These are phyloP conservation scores for Plantago rigida DNA, from an alignment of 305 asterid genomes.

Conservation along the genomic window DNA sequence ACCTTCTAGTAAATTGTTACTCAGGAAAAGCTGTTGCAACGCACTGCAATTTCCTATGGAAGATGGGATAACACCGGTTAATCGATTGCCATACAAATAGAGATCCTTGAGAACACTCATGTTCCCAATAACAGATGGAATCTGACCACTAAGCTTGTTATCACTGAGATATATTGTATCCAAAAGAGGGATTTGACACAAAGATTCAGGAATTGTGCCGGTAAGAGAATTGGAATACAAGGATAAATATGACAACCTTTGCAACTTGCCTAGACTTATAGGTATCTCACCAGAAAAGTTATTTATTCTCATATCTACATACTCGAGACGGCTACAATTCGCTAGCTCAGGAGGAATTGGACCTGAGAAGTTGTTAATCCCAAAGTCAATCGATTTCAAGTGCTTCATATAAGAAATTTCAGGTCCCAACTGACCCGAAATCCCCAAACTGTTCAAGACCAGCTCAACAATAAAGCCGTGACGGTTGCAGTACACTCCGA, in stretches of 20 bases:
- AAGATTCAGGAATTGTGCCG: conserved; percentile 53
- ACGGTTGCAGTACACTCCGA: conserved; percentile 53
- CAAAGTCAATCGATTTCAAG: conserved; percentile 39
- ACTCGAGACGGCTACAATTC: conserved; percentile 42
- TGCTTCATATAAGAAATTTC: conserved; percentile 47
- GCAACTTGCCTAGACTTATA: conserved; percentile 48
- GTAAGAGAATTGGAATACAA: conserved; percentile 43
- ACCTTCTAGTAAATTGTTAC: conserved; percentile 46
- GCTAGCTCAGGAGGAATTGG: conserved; percentile 46
- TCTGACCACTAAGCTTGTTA: conserved; percentile 57
- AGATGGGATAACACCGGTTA: conserved; percentile 56
- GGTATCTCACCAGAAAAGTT: conserved; percentile 57
- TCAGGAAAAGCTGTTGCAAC: conserved; percentile 47
- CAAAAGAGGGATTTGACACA: conserved; percentile 47
- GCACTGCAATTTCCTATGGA: conserved; percentile 56
- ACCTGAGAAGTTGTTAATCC: conserved; percentile 45
- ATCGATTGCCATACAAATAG: conserved; percentile 38
- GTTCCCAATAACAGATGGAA: conserved; percentile 49
- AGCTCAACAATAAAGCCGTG: conserved; percentile 33
- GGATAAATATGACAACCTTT: conserved; percentile 34
- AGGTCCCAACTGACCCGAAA: conserved; percentile 65
- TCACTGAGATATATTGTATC: conserved; percentile 33
- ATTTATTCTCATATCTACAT: conserved; percentile 48
- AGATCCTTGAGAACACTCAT: conserved; percentile 32
- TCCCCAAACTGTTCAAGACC: conserved; percentile 41